These are phyloP conservation scores for Blastobotrys muscicola DNA, from an alignment of 805 yeast genomes.

Conservation along the genomic window DNA sequence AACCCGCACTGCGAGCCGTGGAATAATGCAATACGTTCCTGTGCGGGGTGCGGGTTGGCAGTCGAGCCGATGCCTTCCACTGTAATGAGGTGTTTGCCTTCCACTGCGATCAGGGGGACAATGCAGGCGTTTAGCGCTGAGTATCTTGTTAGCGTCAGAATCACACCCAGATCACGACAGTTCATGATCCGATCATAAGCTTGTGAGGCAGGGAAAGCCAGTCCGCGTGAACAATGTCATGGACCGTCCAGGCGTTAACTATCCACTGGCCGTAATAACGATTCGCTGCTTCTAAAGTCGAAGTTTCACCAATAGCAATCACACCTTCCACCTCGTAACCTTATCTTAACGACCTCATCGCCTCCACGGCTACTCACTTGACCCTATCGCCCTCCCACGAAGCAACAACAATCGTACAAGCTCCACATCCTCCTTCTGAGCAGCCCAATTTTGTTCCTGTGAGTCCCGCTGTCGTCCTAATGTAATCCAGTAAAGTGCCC, in stretches of 20 bases:
- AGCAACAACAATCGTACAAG: constrained; percentile 38
- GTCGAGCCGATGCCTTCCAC: constrained; percentile 40
- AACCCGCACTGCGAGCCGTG: constrained; percentile 46
- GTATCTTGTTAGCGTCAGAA: constrained; percentile 13
- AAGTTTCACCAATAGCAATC: too few relatives aligned
- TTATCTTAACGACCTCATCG: too few relatives aligned
- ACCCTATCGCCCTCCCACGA: constrained; percentile 27
- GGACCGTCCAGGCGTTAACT: too few relatives aligned
- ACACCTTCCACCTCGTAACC: too few relatives aligned
- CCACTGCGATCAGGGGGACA: constrained; percentile 36
- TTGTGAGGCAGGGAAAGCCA: too few relatives aligned
- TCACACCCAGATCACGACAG: not conserved
- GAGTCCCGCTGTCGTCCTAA: constrained; percentile 28
- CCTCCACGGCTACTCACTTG: constrained; percentile 12
- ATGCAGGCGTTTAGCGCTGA: constrained; percentile 40
- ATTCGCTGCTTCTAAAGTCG: too few relatives aligned
- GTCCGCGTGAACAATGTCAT: too few relatives aligned
- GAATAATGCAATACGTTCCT: constrained; percentile 38
- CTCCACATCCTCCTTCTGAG: constrained; percentile 45
- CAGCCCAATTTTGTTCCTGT: constrained; percentile 42
- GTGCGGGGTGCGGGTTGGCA: constrained; percentile 38
- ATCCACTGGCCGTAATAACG: too few relatives aligned
- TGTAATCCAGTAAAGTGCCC: constrained; percentile 36
- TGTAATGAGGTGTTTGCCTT: constrained; percentile 39
- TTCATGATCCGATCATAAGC: too few relatives aligned